These are phyloP conservation scores for Calvatia gigantea DNA, from an alignment of 768 basidiomycete genomes.

Conservation along the genomic window DNA sequence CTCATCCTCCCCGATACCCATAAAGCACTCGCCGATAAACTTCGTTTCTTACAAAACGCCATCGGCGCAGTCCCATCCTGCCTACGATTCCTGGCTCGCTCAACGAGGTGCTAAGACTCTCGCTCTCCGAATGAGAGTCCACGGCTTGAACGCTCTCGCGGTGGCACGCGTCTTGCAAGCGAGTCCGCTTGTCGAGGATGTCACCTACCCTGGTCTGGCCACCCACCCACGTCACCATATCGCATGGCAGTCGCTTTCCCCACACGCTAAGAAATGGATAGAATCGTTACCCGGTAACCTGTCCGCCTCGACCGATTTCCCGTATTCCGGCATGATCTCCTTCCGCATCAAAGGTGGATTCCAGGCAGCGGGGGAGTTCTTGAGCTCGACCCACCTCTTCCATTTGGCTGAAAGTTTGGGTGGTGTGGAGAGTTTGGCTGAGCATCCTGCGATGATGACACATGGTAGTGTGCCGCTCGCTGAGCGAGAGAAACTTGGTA, in stretches of 20 bases:
- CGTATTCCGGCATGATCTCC: conserved; percentile 89
- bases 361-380: conserved; percentile 59
- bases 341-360: conserved; percentile 64
- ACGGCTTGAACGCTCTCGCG: conserved; percentile 78
- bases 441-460: conserved; percentile 87
- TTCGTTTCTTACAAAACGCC: conserved; percentile 90
- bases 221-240: conserved; percentile 62
- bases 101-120: conserved; percentile 92
- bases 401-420: conserved; percentile 87
- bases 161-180: conserved; percentile 61
- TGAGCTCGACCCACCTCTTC: conserved; percentile 64
- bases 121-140: conserved; percentile 80
- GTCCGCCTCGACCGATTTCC: conserved; percentile 49
- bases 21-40: conserved; percentile 40
- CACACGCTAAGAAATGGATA: conserved; percentile 68
- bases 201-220: conserved; percentile 83
- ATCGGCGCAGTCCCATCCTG: conserved; percentile 79
- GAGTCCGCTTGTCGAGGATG: conserved; percentile 64
- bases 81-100: conserved; percentile 88
- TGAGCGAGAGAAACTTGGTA: conserved; percentile 68
- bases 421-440: conserved; percentile 89
- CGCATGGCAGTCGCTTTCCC: conserved; percentile 60
- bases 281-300: conserved; percentile 19
- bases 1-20: conserved; percentile 59
- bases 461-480: conserved; percentile 72